Conservation (phyloP, 1,284 basidiomycete species). For the Sanghuangporus sanghuang region DNA sequence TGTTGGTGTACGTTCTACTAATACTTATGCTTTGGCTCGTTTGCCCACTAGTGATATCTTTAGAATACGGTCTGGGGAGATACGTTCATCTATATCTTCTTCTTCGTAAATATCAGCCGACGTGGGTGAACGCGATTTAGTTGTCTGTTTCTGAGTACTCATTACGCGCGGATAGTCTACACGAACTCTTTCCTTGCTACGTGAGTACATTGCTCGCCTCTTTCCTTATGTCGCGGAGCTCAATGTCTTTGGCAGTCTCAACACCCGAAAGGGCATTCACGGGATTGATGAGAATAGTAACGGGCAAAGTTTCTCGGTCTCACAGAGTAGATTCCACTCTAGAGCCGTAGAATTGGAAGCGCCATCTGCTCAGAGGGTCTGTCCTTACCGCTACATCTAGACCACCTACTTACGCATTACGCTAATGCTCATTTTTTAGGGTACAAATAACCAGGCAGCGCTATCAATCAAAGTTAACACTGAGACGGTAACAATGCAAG, state of each 20-base stretch:
- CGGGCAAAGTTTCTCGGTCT: conserved; percentile 6
- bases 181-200: conserved; percentile 18
- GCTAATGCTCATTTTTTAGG: background rate
- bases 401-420: background rate
- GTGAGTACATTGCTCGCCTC: background rate
- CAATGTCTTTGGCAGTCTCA: conserved; percentile 4
- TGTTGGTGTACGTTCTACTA: conserved; percentile 10
- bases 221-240: background rate
- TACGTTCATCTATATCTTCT: conserved; percentile 17
- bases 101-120: conserved; percentile 15
- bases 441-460: background rate
- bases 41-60: background rate
- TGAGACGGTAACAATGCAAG: conserved; percentile 12
- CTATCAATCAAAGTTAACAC: conserved; percentile 18
- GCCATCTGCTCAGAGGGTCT: background rate
- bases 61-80: conserved; percentile 13
- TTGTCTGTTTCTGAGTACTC: background rate
- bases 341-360: conserved; percentile 13
- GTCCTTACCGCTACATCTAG: background rate
- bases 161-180: conserved; percentile 11
- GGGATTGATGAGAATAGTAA: conserved; percentile 9
- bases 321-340: conserved; percentile 7
- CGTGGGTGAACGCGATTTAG: conserved; percentile 4
- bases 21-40: background rate
- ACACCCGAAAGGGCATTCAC: conserved; percentile 6